Conservation (phyloP, 2,329 filamentous ascomycete species). For the Aspergillus ustus region DNA sequence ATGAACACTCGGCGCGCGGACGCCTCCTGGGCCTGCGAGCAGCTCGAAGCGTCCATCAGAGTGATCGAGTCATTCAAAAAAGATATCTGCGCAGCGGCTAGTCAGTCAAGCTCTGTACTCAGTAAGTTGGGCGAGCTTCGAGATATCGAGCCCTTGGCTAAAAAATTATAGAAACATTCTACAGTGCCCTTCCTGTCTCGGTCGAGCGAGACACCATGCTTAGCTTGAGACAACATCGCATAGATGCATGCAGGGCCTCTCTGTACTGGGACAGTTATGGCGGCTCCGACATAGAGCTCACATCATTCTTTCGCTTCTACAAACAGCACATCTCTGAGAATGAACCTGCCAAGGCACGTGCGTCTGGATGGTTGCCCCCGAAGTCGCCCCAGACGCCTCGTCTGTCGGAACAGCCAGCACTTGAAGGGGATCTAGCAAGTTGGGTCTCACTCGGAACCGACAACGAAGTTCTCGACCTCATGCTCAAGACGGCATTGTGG, state of each 20-base stretch:
- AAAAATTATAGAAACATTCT: constrained; percentile 21
- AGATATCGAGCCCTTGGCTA: neutral
- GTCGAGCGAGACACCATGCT: constrained; percentile 19
- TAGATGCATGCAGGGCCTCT: constrained; percentile 26
- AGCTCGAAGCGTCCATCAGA: constrained; percentile 25
- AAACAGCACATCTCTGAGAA: constrained; percentile 20
- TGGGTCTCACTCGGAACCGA: constrained; percentile 18
- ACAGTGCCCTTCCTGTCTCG: constrained; percentile 16
- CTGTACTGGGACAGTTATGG: constrained; percentile 25
- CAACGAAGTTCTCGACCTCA: constrained; percentile 18
- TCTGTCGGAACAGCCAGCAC: constrained; percentile 14
- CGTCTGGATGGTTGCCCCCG: constrained; percentile 27
- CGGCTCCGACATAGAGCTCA: constrained; percentile 26
- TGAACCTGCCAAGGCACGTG: constrained; percentile 23
- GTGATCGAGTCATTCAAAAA: constrained; percentile 30
- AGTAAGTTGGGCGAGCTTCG: constrained; percentile 19
- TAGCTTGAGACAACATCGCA: constrained; percentile 25
- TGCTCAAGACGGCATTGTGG: constrained; percentile 34
- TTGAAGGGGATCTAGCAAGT: constrained; percentile 18
- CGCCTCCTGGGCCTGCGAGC: constrained; percentile 17
- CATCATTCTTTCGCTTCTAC: constrained; percentile 26
- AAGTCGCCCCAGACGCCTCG: constrained; percentile 13
- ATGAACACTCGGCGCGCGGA: constrained; percentile 21
- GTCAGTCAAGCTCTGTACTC: constrained; percentile 12
- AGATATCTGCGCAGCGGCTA: constrained; percentile 19